Conservation (phyloP, 495 filamentous ascomycete species). For the Cenococcum geophilum region DNA sequence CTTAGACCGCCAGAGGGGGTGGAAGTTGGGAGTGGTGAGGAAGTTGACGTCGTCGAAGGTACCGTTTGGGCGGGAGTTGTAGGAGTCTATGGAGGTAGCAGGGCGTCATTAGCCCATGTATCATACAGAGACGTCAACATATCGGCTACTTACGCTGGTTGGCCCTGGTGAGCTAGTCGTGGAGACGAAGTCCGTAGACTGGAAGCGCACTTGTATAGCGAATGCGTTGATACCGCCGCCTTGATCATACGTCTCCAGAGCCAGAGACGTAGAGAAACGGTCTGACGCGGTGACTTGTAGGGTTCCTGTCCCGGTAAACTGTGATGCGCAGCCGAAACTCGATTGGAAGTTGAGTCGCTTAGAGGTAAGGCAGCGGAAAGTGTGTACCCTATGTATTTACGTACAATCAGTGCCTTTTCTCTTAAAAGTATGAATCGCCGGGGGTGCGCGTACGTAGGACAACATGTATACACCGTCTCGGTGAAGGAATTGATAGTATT, state of each 20-base stretch:
- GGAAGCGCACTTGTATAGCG: too few species aligned
- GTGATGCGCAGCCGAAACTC: too few species aligned
- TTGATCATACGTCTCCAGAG: too few species aligned
- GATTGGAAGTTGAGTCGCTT: too few species aligned
- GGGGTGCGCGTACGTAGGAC: background rate
- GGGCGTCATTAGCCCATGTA: background rate
- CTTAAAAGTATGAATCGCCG: background rate
- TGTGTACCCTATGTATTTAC: background rate
- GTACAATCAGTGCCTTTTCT: background rate
- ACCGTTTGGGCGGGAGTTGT: background rate
- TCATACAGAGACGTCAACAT: too few species aligned
- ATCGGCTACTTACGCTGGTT: too few species aligned
- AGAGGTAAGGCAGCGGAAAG: background rate
- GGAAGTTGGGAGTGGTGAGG: background rate
- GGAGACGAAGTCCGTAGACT: too few species aligned
- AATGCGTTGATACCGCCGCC: too few species aligned
- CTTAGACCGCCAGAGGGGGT: background rate
- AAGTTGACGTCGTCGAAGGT: background rate
- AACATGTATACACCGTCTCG: background rate
- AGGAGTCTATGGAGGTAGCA: background rate
- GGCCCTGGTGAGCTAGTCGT: too few species aligned
- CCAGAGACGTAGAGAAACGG: too few species aligned
- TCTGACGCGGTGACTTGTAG: too few species aligned
- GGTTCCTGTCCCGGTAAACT: too few species aligned
- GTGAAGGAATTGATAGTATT: background rate